Evolutionary conservation across 306 rosid genomes (phyloP).

Genomic region (Styphnolobium japonicum): DNA sequence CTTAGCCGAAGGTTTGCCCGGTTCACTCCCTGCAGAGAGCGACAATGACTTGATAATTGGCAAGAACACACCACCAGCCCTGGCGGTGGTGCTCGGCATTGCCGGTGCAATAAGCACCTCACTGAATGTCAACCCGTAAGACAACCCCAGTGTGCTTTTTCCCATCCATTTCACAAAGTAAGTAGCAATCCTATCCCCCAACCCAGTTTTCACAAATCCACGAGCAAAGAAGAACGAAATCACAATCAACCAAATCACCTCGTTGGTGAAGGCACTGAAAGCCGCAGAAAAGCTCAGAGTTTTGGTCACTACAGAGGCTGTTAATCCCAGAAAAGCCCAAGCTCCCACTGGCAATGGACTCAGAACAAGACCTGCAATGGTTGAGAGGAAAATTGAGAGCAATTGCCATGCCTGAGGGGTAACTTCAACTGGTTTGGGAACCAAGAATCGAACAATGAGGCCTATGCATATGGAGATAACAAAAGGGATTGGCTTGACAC

Average conservation of each 20-base stretch:
- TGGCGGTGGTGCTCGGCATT: constrained; percentile 95
- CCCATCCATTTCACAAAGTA: constrained; percentile 90
- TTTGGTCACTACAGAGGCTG: constrained; percentile 56
- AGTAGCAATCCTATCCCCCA: constrained; percentile 89
- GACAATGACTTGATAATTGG: constrained; percentile 87
- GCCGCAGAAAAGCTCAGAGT: constrained; percentile 72
- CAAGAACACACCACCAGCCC: constrained; percentile 96
- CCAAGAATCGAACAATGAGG: constrained; percentile 54
- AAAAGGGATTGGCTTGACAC: constrained; percentile 72
- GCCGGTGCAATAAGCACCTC: constrained; percentile 94
- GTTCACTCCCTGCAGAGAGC: constrained; percentile 79
- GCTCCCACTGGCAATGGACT: constrained; percentile 95
- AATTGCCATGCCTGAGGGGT: constrained; percentile 83
- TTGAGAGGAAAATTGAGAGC: constrained; percentile 79
- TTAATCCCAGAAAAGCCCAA: constrained; percentile 86
- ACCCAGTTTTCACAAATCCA: constrained; percentile 89
- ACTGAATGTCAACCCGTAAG: constrained; percentile 82
- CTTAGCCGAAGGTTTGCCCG: constrained; percentile 52
- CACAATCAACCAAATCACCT: constrained; percentile 94
- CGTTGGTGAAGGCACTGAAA: constrained; percentile 82
- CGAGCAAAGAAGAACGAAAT: constrained; percentile 97
- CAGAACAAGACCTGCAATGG: constrained; percentile 83
- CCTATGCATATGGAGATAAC: constrained; percentile 58
- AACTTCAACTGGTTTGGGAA: constrained; percentile 75
- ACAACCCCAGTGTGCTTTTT: constrained; percentile 79